Base-by-base conservation (phyloP, 495 filamentous ascomycete species). In the Echria macrotheca region DNA sequence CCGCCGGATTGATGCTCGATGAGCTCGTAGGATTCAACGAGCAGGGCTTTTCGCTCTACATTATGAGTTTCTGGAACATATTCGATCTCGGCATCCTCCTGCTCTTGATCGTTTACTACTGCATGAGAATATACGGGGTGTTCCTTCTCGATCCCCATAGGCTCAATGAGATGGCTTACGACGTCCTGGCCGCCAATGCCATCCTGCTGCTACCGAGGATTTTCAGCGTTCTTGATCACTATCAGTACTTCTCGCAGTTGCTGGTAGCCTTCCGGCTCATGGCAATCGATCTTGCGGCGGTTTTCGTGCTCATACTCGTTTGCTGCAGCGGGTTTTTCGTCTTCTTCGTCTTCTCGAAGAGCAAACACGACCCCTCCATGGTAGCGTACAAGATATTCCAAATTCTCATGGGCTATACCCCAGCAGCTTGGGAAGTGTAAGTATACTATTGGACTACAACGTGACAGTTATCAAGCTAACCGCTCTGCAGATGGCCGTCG, bases 61-160 rank as follows among this genome's bases (percentile, higher is more conserved):
- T 95, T 54, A 89, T 95, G 84, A 94, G 87, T 63, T 88, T 95
- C 63, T 96, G 91, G 91, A 96, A 96, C 63, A 75, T 89, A 15
- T 95, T 96, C 60, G 91, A 96, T 58, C 68, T 95, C 32, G 89
- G 88, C 4, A 95, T 95, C 47, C 66, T 95, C 40, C 64, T 93
- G n/a, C 74, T 96, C 28, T 79, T 95, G 51, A 80, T 91, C 55
- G 79, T 85, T 24, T 95, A 95, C 64, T 95, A 95, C 61, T 83
- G 82, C 54, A 80, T 97, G 70, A 82, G 91, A 36, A 72, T 94
- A 21, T 91, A 91, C 58, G 89, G 90, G 11, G 80, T 94, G 35
- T 77, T 93, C 37, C 72, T 93, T 52, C 78, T 87, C 4, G 84
- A 87, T 52, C 74, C 78, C 7, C 71, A 85, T 29, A 71, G 76